Evolutionary conservation across 495 filamentous ascomycete genomes (phyloP).

Genomic region (Glutinoglossum americanum): DNA sequence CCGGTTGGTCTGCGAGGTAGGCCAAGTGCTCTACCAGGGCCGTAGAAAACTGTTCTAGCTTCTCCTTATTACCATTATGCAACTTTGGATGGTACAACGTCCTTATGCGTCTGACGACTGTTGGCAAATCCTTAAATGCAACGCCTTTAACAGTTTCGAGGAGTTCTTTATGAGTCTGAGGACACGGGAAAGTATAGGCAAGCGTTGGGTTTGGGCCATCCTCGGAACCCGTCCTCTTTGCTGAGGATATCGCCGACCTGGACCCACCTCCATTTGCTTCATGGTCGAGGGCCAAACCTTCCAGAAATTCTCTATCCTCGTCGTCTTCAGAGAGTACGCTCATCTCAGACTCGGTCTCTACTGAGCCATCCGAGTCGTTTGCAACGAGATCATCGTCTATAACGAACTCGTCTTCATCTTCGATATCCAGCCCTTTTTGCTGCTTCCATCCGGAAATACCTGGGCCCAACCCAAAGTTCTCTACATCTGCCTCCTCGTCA

Average conservation of each 20-base stretch:
- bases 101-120: conserved; percentile 71
- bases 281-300: conserved; percentile 31
- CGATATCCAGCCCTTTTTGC: conserved; percentile 30
- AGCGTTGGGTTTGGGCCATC: conserved; percentile 13
- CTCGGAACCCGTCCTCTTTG: conserved; percentile 21
- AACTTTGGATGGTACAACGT: conserved; percentile 80
- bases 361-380: conserved; percentile 33
- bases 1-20: conserved; percentile 33
- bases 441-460: conserved; percentile 14
- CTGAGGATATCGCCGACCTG: conserved; percentile 14
- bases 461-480: conserved; percentile 30
- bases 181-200: conserved; percentile 63
- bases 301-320: conserved; percentile 47
- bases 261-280: conserved; percentile 22
- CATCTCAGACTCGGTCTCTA: conserved; percentile 26
- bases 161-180: conserved; percentile 51
- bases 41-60: conserved; percentile 49
- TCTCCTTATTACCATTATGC: conserved; percentile 59
- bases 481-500: conserved; percentile 29
- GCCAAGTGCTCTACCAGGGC: conserved; percentile 61
- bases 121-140: conserved; percentile 40
- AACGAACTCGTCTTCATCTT: conserved; percentile 83
- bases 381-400: conserved; percentile 73
- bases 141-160: conserved; percentile 38
- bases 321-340: conserved; percentile 29